Evolutionary conservation across 768 basidiomycete genomes (phyloP), one percentile per base, ranked within the genome.

Genomic region (Suillus variegatus): DNA sequence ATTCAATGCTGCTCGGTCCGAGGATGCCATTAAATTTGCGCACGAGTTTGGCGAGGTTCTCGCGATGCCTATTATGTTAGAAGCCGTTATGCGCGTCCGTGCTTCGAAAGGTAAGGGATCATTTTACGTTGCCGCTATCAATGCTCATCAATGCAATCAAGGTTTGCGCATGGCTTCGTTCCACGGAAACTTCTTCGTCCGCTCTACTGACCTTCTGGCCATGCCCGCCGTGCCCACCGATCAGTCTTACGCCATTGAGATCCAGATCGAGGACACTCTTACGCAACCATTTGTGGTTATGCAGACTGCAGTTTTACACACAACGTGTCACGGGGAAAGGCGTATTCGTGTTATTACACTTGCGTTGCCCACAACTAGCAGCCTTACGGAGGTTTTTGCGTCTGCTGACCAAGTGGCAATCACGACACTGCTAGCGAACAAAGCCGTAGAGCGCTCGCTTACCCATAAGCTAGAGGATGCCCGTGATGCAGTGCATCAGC

Each of bases 101-200:
- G 95, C 96, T n/a, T 95, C 97, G 1, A 85, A 94, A 81, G 95
- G 93, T 93, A 65, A 32, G 77, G 71, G 8, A n/a, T 13, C 22
- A 44, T 13, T 25, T 51, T 40, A 52, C 32, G 41, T 28, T 13
- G 28, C 14, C 3, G 8, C 13, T 4, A 18, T 14, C 44, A 28
- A 57, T 16, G 61, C 65, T 65, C 62, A 62, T 2, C 28, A 2
- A 16, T 18, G 38, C 13, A 62, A 40, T 63, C 2, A 66, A 91
- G 92, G 96, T 67, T 81, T 99, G 54, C 91, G 95, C 60, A 94
- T 98, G 95, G 90, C 95, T 8, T 93, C 94, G 1, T 99, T 97
- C 92, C 95, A 98, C 71, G 97, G 97, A 67, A 99, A 98, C 81
- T 97, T 98, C 83, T 99, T 99, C 74, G 94, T 97, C 64, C 90